These are phyloP conservation scores for Soucietia sequanensis DNA, from an alignment of 805 yeast genomes.

Conservation along the genomic window DNA sequence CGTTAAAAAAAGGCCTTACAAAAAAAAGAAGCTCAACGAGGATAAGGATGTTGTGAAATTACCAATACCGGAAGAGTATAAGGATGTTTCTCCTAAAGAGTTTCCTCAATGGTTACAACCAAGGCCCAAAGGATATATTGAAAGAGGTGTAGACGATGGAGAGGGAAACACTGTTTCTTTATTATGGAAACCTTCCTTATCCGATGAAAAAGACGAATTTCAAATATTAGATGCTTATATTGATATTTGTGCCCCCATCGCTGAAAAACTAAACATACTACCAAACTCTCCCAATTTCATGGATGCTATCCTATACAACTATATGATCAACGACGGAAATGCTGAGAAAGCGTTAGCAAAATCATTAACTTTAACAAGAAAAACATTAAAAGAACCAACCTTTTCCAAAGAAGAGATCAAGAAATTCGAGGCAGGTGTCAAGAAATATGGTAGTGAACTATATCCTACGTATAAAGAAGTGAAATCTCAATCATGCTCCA, in stretches of 20 bases:
- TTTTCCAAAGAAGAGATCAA: slow-evolving; percentile 61
- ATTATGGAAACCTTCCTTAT: slow-evolving; percentile 58
- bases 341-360: slow-evolving; percentile 45
- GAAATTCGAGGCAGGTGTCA: slow-evolving; percentile 73
- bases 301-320: slow-evolving; percentile 64
- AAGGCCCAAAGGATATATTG: slow-evolving; percentile 76
- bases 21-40: slow-evolving; percentile 15
- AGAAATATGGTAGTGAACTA: slow-evolving; percentile 72
- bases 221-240: slow-evolving; percentile 53
- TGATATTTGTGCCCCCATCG: slow-evolving; percentile 52
- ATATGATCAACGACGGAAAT: slow-evolving; percentile 54
- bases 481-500: slow-evolving; percentile 68
- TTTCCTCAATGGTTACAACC: slow-evolving; percentile 78
- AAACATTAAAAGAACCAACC: slow-evolving; percentile 72
- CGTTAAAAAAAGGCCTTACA: slow-evolving; percentile 16
- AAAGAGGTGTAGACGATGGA: slow-evolving; percentile 73
- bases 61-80: slow-evolving; percentile 48
- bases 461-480: slow-evolving; percentile 71
- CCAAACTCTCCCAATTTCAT: slow-evolving; percentile 78
- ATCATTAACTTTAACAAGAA: slow-evolving; percentile 51
- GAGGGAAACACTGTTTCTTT: slow-evolving; percentile 52
- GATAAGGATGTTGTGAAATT: slow-evolving; percentile 23
- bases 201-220: slow-evolving; percentile 25
- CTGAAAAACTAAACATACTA: slow-evolving; percentile 51
- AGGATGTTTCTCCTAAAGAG: slow-evolving; percentile 40